Percentiles rank a stretch among this genome's conserved stretches.
Evolutionary conservation across 148 eudicot genomes (phyloP).

Genomic region (Cornus suecica): DNA sequence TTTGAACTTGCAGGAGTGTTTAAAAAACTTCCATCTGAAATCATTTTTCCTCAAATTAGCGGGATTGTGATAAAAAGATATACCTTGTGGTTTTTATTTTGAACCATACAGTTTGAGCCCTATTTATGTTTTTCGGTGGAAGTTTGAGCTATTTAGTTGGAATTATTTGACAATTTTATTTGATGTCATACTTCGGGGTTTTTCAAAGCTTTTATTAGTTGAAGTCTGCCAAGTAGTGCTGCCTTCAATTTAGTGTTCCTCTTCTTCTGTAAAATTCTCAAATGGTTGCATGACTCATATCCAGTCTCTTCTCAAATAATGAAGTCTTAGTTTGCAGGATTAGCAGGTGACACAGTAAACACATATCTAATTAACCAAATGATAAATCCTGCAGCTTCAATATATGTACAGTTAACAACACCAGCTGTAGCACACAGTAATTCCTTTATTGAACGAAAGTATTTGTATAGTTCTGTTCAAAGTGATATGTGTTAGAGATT

Average conservation of each 20-base stretch:
- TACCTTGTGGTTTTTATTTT: background rate
- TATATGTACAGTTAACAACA: background rate
- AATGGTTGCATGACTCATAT: background rate
- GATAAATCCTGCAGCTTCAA: background rate
- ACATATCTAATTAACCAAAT: background rate
- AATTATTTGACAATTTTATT: background rate
- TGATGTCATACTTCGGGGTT: background rate
- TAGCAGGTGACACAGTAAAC: background rate
- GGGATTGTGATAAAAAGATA: background rate
- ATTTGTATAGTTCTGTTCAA: background rate
- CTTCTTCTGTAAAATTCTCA: background rate
- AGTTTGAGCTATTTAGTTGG: background rate
- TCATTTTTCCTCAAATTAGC: background rate
- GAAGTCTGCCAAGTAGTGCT: background rate
- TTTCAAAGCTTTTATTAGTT: too few relatives aligned
- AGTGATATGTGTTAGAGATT: background rate
- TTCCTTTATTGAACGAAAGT: background rate
- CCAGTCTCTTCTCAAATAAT: background rate
- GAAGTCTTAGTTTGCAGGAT: background rate
- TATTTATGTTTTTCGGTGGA: too few relatives aligned
- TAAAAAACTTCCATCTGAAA: background rate
- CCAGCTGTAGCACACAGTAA: background rate
- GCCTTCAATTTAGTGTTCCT: background rate
- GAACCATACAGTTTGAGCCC: background rate
- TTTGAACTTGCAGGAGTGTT: slow-evolving; percentile 3